Evolutionary conservation across 225 moss, liverwort and hornwort species (phyloP).

Genomic region (Anthoceros angustus): DNA sequence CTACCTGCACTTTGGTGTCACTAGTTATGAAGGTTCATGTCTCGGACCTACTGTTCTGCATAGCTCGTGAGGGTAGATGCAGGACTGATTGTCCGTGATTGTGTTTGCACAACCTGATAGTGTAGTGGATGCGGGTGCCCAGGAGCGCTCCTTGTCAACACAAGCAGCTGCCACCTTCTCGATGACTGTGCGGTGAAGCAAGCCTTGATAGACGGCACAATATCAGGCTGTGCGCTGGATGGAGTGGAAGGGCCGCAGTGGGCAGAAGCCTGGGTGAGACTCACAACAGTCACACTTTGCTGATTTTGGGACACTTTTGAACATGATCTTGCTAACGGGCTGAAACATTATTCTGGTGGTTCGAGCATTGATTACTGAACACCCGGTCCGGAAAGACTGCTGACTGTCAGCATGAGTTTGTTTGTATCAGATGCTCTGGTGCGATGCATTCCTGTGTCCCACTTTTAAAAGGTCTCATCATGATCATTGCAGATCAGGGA

Average conservation of each 20-base stretch:
- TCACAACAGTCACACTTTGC: not conserved
- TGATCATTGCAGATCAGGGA: slow-evolving; percentile 45
- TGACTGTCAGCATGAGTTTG: not conserved
- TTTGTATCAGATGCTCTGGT: not conserved
- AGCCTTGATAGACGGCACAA: slow-evolving; percentile 62
- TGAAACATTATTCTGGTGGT: too few relatives aligned
- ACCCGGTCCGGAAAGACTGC: not conserved
- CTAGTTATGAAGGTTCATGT: not conserved
- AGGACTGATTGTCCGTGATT: slow-evolving; percentile 7
- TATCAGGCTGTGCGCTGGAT: slow-evolving; percentile 82
- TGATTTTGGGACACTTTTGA: too few relatives aligned
- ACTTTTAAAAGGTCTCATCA: too few relatives aligned
- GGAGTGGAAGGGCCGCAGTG: slow-evolving; percentile 92
- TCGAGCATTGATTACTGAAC: too few relatives aligned
- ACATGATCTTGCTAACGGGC: too few relatives aligned
- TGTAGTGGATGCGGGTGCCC: slow-evolving; percentile 14
- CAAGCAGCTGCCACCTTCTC: slow-evolving; percentile 84
- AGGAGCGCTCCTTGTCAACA: slow-evolving; percentile 87
- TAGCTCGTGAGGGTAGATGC: not conserved
- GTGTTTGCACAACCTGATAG: slow-evolving; percentile 17
- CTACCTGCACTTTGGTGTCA: not conserved
- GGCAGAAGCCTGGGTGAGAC: slow-evolving; percentile 88
- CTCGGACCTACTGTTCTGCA: slow-evolving; percentile 1
- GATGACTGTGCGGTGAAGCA: slow-evolving; percentile 93
- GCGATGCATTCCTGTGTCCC: not conserved